Conservation (phyloP, 768 basidiomycete genomes). For the Floccularia luteovirens region DNA sequence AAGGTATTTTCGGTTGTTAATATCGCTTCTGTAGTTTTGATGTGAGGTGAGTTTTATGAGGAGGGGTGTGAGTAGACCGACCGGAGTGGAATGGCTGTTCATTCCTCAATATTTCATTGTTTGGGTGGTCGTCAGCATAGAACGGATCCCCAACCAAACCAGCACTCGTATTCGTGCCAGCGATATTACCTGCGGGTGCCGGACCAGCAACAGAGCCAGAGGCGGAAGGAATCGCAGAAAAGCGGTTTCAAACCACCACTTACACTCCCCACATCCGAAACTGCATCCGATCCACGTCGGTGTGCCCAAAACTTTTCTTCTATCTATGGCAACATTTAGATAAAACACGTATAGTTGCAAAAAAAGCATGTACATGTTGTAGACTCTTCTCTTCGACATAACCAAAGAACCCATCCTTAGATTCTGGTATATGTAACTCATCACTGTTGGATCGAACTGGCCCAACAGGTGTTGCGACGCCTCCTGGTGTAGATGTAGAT, state of each 20-base stretch:
- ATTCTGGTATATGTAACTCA: constrained; percentile 41
- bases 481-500: too few species aligned
- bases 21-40: constrained; percentile 17
- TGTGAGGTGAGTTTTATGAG: neutral
- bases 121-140: constrained; percentile 18
- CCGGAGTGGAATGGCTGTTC: constrained; percentile 21
- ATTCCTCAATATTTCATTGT: constrained; percentile 24
- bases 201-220: constrained; percentile 10
- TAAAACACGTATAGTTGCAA: constrained; percentile 2
- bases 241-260: constrained; percentile 21
- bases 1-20: constrained; percentile 39
- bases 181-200: too few species aligned
- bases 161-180: too few species aligned
- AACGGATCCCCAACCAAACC: constrained; percentile 21
- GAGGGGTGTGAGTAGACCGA: constrained; percentile 8
- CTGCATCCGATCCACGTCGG: constrained; percentile 51
- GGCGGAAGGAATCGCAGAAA: too few species aligned
- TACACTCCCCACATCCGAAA: constrained; percentile 33
- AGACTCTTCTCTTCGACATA: constrained; percentile 74
- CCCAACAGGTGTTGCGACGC: too few species aligned
- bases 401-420: constrained; percentile 70
- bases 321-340: constrained; percentile 35
- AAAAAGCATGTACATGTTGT: constrained; percentile 48
- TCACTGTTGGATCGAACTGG: too few species aligned
- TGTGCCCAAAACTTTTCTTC: constrained; percentile 70